phyloP scores from a whole-genome alignment of 768 basidiomycete genomes.

The Lentinula detonsa region DNA sequence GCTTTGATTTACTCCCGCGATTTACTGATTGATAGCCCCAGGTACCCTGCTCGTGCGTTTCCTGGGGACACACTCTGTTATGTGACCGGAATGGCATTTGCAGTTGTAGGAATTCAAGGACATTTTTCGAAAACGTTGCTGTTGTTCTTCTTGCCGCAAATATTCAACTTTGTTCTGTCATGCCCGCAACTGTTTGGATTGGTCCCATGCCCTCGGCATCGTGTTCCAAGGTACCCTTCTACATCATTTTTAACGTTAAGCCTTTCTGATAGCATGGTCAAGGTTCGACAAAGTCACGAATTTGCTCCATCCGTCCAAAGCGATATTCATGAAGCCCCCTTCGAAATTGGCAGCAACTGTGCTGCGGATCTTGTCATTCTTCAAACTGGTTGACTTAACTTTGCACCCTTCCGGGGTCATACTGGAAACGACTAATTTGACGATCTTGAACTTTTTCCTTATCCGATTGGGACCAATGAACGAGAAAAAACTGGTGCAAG shows the following conservation, averaged over 20 bases:
- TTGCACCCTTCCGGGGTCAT: constrained; percentile 50
- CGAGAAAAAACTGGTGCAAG: constrained; percentile 73
- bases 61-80: constrained; percentile 98
- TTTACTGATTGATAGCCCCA: constrained; percentile 22
- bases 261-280: background rate
- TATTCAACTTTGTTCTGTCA: constrained; percentile 94
- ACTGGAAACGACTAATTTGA: constrained; percentile 78
- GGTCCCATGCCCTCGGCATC: constrained; percentile 90
- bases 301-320: constrained; percentile 72
- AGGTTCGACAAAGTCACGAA: constrained; percentile 76
- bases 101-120: constrained; percentile 94
- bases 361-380: constrained; percentile 50
- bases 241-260: background rate
- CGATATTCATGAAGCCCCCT: constrained; percentile 53
- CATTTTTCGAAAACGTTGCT: constrained; percentile 97
- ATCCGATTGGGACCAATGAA: constrained; percentile 78
- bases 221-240: constrained; percentile 72
- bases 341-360: constrained; percentile 45
- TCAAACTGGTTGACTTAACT: constrained; percentile 66
- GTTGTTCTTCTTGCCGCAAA: constrained; percentile 95
- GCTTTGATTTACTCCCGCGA: background rate
- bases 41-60: constrained; percentile 95
- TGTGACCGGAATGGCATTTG: constrained; percentile 97
- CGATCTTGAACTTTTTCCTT: constrained; percentile 84
- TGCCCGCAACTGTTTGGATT: constrained; percentile 93